phyloP scores from a whole-genome alignment of 306 rosid genomes.

The Erythrophleum fordii region DNA sequence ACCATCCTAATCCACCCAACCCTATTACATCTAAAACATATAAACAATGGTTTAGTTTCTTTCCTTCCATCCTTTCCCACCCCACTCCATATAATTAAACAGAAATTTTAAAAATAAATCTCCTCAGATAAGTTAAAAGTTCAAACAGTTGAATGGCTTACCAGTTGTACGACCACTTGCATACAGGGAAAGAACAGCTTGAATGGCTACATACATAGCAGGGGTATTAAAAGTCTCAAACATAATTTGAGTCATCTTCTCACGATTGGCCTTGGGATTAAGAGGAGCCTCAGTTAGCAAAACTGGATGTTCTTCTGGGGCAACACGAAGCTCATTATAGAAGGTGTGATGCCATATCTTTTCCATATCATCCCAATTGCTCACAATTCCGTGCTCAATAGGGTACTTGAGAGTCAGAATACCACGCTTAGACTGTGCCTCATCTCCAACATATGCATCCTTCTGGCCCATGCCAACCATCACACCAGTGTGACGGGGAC shows the following conservation, averaged over 20 bases:
- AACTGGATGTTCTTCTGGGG: constrained; percentile 99
- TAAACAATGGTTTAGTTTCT: not conserved
- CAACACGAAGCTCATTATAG: constrained; percentile 98
- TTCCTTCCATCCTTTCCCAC: not conserved
- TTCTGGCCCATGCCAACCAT: constrained; percentile 99
- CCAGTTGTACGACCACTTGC: constrained; percentile 99
- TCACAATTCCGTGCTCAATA: constrained; percentile 97
- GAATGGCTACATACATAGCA: constrained; percentile 99
- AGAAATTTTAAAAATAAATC: too few relatives aligned
- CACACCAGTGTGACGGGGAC: constrained; percentile 99
- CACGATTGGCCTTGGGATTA: constrained; percentile 98
- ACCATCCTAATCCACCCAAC: not conserved
- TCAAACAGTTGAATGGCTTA: constrained; percentile 47
- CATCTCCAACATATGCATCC: constrained; percentile 99
- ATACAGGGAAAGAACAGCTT: constrained; percentile 96
- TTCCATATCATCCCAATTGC: constrained; percentile 99
- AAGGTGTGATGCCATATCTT: constrained; percentile 99
- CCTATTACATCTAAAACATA: not conserved
- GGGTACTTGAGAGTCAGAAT: constrained; percentile 94
- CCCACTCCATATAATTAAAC: not conserved
- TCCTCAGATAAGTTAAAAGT: too few relatives aligned
- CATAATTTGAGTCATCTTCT: constrained; percentile 99
- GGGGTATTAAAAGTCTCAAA: constrained; percentile 97
- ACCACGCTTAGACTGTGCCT: constrained; percentile 98
- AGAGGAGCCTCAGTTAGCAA: constrained; percentile 98